Percentiles rank a stretch among this genome's conserved stretches.
These are phyloP conservation scores for Cunninghamia lanceolata DNA, from an alignment of 75 land plant species.

Conservation along the genomic window DNA sequence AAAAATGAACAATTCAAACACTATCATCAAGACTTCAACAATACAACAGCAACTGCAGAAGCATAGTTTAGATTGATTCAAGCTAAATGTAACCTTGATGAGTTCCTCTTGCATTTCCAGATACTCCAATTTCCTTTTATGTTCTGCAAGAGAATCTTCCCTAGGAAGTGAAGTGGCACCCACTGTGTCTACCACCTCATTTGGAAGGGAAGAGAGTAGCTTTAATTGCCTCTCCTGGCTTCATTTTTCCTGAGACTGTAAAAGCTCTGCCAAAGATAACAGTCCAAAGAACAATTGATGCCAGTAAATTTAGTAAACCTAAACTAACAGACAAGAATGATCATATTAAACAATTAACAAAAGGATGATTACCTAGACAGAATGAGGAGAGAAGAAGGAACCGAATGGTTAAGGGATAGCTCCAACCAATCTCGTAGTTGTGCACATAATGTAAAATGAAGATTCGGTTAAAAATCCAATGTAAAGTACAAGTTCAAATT, in stretches of 20 bases:
- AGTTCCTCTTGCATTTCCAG: constrained; percentile 89
- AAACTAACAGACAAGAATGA: background rate
- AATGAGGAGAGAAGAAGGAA: constrained; percentile 94
- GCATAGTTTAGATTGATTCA: no score
- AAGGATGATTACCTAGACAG: constrained; percentile 70
- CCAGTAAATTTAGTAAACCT: background rate
- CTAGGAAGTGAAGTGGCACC: constrained; percentile 67
- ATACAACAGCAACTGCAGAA: no score
- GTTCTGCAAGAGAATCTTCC: constrained; percentile 89
- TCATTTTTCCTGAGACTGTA: constrained; percentile 79
- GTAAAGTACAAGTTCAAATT: background rate
- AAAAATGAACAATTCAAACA: no score
- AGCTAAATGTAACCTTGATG: constrained; percentile 60
- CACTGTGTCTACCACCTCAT: constrained; percentile 94
- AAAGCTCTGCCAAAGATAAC: constrained; percentile 63
- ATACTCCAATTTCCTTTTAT: constrained; percentile 83
- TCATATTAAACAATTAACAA: background rate
- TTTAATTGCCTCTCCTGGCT: constrained; percentile 89
- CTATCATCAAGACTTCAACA: no score
- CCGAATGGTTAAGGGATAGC: constrained; percentile 84
- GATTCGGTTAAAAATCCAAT: background rate
- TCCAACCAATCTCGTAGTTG: constrained; percentile 95
- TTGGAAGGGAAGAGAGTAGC: constrained; percentile 94
- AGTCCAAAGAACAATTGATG: background rate
- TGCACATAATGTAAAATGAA: constrained; percentile 8